Evolutionary conservation across 106 monocot genomes (phyloP).

Genomic region (Dactylorhiza incarnata): DNA sequence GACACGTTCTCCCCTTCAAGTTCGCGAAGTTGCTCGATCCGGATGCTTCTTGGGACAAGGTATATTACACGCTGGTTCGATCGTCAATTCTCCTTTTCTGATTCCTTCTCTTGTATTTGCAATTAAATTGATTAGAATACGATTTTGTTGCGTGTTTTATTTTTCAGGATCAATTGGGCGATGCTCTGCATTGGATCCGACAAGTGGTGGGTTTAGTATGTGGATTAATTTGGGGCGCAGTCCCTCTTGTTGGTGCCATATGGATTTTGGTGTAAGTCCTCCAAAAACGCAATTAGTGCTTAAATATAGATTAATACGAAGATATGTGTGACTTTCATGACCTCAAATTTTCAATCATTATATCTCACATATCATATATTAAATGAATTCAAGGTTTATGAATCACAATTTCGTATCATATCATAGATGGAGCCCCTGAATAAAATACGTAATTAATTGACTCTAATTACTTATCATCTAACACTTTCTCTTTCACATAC

Average conservation of each 20-base stretch:
- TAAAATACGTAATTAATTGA: no score
- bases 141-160: constrained; percentile 1
- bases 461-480: no score
- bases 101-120: no score
- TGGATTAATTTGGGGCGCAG: constrained; percentile 77
- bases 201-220: constrained; percentile 67
- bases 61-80: neutral
- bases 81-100: neutral
- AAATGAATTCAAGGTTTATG: no score
- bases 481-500: no score
- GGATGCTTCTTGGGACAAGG: constrained; percentile 90
- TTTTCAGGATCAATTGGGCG: constrained; percentile 75
- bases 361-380: no score
- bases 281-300: neutral
- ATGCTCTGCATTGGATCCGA: constrained; percentile 92
- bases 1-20: constrained; percentile 58
- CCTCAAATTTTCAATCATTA: no score
- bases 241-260: constrained; percentile 73
- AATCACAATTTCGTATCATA: no score
- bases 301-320: neutral
- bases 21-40: constrained; percentile 78
- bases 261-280: constrained; percentile 78
- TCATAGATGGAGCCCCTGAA: no score
- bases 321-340: no score
- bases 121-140: neutral